Conservation (phyloP, 2,329 filamentous ascomycete genomes). For the Aspergillus vadensis region DNA sequence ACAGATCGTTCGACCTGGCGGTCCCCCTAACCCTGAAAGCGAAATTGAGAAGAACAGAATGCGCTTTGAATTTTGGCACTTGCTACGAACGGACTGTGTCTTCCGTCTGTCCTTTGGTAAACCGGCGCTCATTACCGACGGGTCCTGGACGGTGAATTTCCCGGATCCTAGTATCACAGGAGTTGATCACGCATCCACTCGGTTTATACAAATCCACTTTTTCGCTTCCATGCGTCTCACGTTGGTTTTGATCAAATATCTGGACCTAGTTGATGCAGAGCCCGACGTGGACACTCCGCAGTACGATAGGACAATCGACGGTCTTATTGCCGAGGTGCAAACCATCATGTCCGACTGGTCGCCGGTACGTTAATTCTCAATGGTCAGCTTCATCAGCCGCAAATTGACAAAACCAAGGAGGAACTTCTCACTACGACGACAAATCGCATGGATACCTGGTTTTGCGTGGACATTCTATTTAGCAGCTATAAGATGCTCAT, state of each 20-base stretch:
- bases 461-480: constrained; percentile 22
- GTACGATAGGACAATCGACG: constrained; percentile 14
- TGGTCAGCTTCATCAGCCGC: too few relatives aligned
- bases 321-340: constrained; percentile 17
- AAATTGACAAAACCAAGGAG: constrained; percentile 11
- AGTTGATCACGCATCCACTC: constrained; percentile 17
- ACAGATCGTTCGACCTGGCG: not conserved
- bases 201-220: constrained; percentile 23
- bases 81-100: constrained; percentile 21
- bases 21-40: not conserved
- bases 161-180: constrained; percentile 22
- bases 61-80: constrained; percentile 27
- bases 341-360: constrained; percentile 19
- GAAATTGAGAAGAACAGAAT: constrained; percentile 20
- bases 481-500: constrained; percentile 25
- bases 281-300: not conserved
- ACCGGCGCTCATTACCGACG: constrained; percentile 16
- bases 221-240: constrained; percentile 22
- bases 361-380: constrained; percentile 3
- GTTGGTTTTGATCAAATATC: constrained; percentile 15
- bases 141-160: constrained; percentile 24
- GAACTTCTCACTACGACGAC: constrained; percentile 14
- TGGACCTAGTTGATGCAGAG: constrained; percentile 10
- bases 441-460: constrained; percentile 21
- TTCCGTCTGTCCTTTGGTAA: constrained; percentile 23